A percentile compares a stretch with the other conserved stretches of the same genome.
Conservation (phyloP, 176 grass and related monocot genomes). For the Ensete ventricosum region DNA sequence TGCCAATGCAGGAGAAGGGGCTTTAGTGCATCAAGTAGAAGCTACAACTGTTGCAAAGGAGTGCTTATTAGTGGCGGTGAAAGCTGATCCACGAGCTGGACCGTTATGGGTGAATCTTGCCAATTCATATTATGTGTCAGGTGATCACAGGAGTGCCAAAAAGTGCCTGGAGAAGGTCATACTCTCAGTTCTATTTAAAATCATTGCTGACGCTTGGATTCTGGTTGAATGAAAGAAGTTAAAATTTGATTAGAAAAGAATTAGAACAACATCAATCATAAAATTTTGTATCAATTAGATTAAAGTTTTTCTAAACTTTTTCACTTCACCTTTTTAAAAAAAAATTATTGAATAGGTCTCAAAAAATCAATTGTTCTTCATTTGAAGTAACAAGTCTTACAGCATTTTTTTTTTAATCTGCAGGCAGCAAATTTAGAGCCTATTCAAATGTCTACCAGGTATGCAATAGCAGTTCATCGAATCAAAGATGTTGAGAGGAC, state of each 20-base stretch:
- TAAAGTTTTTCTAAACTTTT: too few species aligned
- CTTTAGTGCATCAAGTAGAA: conserved; percentile 62
- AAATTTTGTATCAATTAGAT: too few species aligned
- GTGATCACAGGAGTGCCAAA: conserved; percentile 76
- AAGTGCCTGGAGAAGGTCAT: conserved; percentile 91
- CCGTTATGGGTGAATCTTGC: conserved; percentile 87
- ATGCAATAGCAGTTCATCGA: conserved; percentile 86
- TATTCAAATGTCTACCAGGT: conserved; percentile 86
- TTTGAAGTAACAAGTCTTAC: neutral
- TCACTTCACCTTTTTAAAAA: neutral
- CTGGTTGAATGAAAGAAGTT: neutral
- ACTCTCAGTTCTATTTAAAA: conserved; percentile 21
- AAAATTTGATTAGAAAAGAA: neutral
- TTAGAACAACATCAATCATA: too few species aligned
- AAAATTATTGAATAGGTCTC: too few species aligned
- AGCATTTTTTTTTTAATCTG: neutral
- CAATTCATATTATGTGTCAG: conserved; percentile 78
- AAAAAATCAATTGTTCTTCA: too few species aligned
- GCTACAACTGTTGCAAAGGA: conserved; percentile 76
- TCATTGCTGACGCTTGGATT: neutral
- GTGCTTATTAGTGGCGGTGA: conserved; percentile 69
- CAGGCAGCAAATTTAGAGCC: conserved; percentile 92
- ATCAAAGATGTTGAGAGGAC: conserved; percentile 81
- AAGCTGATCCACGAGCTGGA: conserved; percentile 68
- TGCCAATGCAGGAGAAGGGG: conserved; percentile 34